Evolutionary conservation across 2,329 filamentous ascomycete species (phyloP).

Genomic region (Cladosporium sp.): DNA sequence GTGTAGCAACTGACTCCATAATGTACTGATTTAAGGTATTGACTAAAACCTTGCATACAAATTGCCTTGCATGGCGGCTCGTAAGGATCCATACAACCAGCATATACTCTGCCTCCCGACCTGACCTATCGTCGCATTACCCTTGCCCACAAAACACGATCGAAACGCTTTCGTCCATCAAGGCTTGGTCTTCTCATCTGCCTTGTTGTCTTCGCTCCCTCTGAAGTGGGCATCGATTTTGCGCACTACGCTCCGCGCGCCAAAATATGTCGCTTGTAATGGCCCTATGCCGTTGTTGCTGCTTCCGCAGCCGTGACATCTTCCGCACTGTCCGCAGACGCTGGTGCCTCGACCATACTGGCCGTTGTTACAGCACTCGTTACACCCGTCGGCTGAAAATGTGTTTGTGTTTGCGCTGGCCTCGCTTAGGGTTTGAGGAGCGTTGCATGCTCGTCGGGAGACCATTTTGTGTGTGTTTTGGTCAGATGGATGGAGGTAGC

Average conservation of each 20-base stretch:
- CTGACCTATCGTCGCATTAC: too few relatives aligned
- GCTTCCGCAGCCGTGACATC: conserved; percentile 16
- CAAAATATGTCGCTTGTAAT: conserved; percentile 16
- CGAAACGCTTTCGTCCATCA: too few relatives aligned
- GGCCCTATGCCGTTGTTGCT: conserved; percentile 18
- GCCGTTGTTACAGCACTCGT: conserved; percentile 13
- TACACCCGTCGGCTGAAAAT: conserved; percentile 4
- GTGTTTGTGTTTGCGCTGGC: not conserved
- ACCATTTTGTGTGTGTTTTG: not conserved
- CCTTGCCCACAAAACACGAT: too few relatives aligned
- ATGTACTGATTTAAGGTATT: too few relatives aligned
- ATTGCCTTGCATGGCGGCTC: too few relatives aligned
- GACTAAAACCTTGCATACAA: too few relatives aligned
- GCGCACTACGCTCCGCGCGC: conserved; percentile 10
- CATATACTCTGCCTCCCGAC: too few relatives aligned
- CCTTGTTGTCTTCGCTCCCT: not conserved
- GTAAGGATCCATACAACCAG: too few relatives aligned
- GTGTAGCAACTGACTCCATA: too few relatives aligned
- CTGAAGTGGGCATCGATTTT: conserved; percentile 10
- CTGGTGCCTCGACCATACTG: conserved; percentile 15
- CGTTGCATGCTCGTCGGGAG: not conserved
- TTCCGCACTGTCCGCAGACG: conserved; percentile 15
- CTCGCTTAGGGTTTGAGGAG: not conserved
- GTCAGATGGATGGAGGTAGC: too few relatives aligned
- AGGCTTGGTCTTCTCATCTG: not conserved